Percentiles rank a stretch among this genome's conserved stretches.
These are phyloP conservation scores for Monilinia aucupariae DNA, from an alignment of 2,329 filamentous ascomycete genomes.

Conservation along the genomic window DNA sequence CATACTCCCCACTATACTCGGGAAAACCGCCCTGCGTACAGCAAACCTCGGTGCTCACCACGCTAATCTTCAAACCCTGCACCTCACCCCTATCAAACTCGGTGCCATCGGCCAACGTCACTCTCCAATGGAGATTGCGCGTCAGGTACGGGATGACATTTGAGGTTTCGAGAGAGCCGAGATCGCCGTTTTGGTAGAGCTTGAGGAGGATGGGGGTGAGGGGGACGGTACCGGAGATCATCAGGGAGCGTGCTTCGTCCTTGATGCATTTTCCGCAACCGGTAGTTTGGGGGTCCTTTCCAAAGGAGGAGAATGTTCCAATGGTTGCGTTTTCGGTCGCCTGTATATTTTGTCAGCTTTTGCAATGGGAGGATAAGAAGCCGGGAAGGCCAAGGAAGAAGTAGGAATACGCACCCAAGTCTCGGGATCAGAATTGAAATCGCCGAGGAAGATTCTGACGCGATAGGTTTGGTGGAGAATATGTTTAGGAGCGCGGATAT, in stretches of 20 bases:
- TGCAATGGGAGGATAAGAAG: neutral
- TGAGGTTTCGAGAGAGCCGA: conserved; percentile 31
- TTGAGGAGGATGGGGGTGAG: conserved; percentile 37
- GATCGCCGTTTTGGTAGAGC: conserved; percentile 28
- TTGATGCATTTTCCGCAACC: conserved; percentile 35
- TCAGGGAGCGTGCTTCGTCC: conserved; percentile 29
- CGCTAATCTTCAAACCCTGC: conserved; percentile 29
- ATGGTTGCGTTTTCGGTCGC: conserved; percentile 35
- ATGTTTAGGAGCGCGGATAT: conserved; percentile 36
- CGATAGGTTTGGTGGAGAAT: conserved; percentile 35
- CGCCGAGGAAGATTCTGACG: conserved; percentile 37
- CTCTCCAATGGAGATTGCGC: conserved; percentile 33
- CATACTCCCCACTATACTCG: conserved; percentile 31
- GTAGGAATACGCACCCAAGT: conserved; percentile 29
- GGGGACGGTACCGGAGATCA: conserved; percentile 39
- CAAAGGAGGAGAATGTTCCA: conserved; percentile 38
- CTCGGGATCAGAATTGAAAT: conserved; percentile 29
- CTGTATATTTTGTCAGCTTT: neutral
- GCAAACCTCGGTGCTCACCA: conserved; percentile 30
- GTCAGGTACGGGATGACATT: conserved; percentile 34
- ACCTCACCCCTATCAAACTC: conserved; percentile 27
- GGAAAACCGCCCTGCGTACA: conserved; percentile 23
- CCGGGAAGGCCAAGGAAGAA: conserved; percentile 7
- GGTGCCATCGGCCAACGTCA: conserved; percentile 27
- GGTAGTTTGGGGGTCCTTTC: conserved; percentile 33